Evolutionary conservation across 2,329 filamentous ascomycete genomes (phyloP).

Genomic region (Sarocladium kiliense): DNA sequence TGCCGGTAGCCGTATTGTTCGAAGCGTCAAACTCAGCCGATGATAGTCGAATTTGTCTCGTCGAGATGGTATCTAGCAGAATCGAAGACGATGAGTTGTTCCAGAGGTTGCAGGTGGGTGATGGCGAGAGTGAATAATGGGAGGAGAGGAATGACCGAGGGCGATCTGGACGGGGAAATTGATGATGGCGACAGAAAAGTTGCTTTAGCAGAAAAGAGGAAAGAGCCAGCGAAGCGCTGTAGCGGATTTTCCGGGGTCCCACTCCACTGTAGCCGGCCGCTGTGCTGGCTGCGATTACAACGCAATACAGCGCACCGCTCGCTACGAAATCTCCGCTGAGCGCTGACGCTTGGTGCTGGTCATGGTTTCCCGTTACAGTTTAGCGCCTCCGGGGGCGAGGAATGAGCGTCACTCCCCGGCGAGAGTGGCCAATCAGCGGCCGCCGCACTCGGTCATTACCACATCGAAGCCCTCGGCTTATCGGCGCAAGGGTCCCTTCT

Average conservation of each 20-base stretch:
- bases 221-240: background rate
- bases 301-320: too few relatives aligned
- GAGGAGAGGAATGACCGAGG: background rate
- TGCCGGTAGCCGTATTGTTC: background rate
- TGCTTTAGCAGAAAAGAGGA: conserved; percentile 1
- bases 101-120: background rate
- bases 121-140: background rate
- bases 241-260: background rate
- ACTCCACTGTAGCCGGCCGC: background rate
- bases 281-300: background rate
- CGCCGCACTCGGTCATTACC: conserved; percentile 3
- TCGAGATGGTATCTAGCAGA: background rate
- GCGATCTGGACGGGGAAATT: background rate
- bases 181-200: conserved; percentile 9
- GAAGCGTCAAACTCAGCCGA: background rate
- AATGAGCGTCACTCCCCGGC: conserved; percentile 1
- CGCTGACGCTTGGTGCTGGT: background rate
- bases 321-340: background rate
- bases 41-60: background rate
- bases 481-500: conserved; percentile 3
- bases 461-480: background rate
- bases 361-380: background rate
- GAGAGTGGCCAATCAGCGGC: background rate
- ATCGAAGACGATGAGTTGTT: background rate
- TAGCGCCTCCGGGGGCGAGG: background rate